phyloP scores from a whole-genome alignment of 1,284 basidiomycete species.

The Nidula niveotomentosa region DNA sequence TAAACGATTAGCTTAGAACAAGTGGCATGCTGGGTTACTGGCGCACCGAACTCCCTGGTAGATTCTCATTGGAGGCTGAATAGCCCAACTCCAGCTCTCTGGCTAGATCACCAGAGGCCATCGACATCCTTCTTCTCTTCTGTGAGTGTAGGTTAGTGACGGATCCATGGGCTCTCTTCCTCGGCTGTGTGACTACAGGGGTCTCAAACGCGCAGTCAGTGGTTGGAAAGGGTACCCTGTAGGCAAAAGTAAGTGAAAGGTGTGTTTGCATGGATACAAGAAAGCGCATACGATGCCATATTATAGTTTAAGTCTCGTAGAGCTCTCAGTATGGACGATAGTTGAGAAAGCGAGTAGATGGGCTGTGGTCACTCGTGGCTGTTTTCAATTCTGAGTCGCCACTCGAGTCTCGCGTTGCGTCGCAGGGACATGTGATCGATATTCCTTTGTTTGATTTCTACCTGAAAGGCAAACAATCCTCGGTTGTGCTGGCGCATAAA shows the following conservation, averaged over 20 bases:
- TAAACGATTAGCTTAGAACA: background rate
- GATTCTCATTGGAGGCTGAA: conserved; percentile 6
- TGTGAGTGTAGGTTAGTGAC: conserved; percentile 23
- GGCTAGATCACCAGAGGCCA: conserved; percentile 15
- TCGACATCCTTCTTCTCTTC: conserved; percentile 23
- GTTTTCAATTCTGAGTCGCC: too few species aligned
- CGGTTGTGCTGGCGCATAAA: too few species aligned
- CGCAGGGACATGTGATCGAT: too few species aligned
- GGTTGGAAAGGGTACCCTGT: background rate
- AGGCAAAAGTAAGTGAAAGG: background rate
- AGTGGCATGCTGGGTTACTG: background rate
- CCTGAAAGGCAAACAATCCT: too few species aligned
- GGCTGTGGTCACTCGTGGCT: too few species aligned
- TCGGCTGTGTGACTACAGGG: conserved; percentile 10
- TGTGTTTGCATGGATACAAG: background rate
- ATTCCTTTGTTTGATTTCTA: too few species aligned
- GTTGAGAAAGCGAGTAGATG: too few species aligned
- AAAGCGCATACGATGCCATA: background rate
- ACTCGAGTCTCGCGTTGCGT: too few species aligned
- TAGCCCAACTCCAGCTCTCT: conserved; percentile 9
- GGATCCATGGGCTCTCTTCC: conserved; percentile 21
- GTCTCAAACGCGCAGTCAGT: conserved; percentile 17
- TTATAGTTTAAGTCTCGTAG: background rate
- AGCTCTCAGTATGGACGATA: background rate
- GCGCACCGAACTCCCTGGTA: conserved; percentile 4